Percentiles rank a stretch among this genome's conserved stretches.
Conservation (phyloP, 805 yeast species). For the Diddensiella transvaalensis region DNA sequence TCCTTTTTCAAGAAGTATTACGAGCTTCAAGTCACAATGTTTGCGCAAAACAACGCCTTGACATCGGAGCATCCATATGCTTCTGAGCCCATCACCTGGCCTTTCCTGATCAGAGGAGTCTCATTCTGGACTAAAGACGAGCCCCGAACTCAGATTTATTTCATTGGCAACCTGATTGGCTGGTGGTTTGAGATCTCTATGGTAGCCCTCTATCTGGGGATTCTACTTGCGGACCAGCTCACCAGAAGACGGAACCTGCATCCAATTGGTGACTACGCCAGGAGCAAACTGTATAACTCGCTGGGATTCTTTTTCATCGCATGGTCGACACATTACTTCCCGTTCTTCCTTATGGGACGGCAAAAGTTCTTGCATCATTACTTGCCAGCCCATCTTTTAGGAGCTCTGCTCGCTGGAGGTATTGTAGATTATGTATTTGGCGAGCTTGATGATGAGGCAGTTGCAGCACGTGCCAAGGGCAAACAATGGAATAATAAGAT, state of each 20-base stretch:
- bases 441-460: conserved; percentile 35
- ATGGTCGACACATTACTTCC: conserved; percentile 76
- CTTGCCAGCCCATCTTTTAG: conserved; percentile 90
- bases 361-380: conserved; percentile 93
- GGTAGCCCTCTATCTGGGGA: conserved; percentile 58
- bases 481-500: conserved; percentile 23
- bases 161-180: conserved; percentile 85
- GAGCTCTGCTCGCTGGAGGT: conserved; percentile 79
- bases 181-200: conserved; percentile 79
- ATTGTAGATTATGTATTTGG: conserved; percentile 74
- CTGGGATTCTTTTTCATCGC: conserved; percentile 80
- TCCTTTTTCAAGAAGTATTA: conserved; percentile 85
- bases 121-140: conserved; percentile 85
- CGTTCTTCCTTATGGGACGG: conserved; percentile 79
- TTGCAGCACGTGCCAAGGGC: conserved; percentile 16
- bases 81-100: conserved; percentile 90
- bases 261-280: conserved; percentile 56
- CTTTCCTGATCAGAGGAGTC: conserved; percentile 82
- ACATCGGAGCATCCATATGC: conserved; percentile 93
- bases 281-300: conserved; percentile 72
- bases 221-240: conserved; percentile 70
- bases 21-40: conserved; percentile 86
- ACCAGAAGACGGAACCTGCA: conserved; percentile 66
- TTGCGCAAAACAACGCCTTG: conserved; percentile 84
- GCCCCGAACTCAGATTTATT: conserved; percentile 69